Conservation (phyloP, 352 stramenopile species). For the Paralagenidium karlingii region DNA sequence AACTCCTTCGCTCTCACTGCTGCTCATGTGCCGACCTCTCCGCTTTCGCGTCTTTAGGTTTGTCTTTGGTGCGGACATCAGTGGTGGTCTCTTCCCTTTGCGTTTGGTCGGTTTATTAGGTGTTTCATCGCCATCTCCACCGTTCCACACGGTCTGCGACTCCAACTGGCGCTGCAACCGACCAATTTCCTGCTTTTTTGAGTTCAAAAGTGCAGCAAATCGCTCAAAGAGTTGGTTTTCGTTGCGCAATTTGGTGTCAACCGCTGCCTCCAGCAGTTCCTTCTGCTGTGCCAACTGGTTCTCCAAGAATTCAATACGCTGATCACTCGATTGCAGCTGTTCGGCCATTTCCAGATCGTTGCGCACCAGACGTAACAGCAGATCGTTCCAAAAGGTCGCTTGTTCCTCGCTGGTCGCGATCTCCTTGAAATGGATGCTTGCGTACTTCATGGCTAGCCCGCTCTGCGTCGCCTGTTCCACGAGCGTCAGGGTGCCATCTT, state of each 20-base stretch:
- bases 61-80: conserved; percentile 2
- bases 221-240: too few species aligned
- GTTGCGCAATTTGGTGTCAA: conserved; percentile 89
- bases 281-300: conserved; percentile 84
- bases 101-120: conserved; percentile 46
- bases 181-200: conserved; percentile 71
- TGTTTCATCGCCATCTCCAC: conserved; percentile 82
- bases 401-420: conserved; percentile 82
- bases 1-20: too few species aligned
- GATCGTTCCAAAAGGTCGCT: too few species aligned
- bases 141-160: conserved; percentile 75
- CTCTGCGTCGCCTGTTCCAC: conserved; percentile 81
- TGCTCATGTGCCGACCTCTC: too few species aligned
- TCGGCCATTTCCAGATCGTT: too few species aligned
- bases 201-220: conserved; percentile 76
- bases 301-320: conserved; percentile 56
- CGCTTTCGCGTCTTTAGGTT: too few species aligned
- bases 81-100: conserved; percentile 38
- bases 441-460: conserved; percentile 77
- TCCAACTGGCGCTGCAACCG: too few species aligned
- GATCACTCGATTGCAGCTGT: conserved; percentile 59
- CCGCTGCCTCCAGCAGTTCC: conserved; percentile 91
- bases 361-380: too few species aligned
- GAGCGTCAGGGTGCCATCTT: conserved; percentile 55
- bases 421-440: conserved; percentile 67